Evolutionary conservation across 495 filamentous ascomycete species (phyloP).

Genomic region (Apiosordaria backusii): DNA sequence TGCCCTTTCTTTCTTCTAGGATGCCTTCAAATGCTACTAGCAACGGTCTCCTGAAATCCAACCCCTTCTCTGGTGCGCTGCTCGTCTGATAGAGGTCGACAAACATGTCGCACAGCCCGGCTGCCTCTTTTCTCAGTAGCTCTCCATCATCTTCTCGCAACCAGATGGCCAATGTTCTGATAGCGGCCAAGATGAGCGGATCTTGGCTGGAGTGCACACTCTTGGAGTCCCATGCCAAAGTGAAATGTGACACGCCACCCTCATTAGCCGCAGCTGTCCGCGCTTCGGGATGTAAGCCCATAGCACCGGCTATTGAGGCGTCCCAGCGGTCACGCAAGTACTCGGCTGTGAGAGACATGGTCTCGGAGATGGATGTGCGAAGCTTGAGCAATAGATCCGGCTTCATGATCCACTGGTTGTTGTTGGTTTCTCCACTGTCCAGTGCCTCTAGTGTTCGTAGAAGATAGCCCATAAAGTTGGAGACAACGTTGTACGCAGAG

Average conservation of each 20-base stretch:
- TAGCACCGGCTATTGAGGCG: conserved; percentile 50
- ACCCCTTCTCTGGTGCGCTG: conserved; percentile 11
- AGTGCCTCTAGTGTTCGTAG: conserved; percentile 45
- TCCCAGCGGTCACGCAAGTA: conserved; percentile 65
- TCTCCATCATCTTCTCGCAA: conserved; percentile 61
- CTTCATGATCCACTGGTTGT: conserved; percentile 34
- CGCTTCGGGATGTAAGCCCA: conserved; percentile 50
- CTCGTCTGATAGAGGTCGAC: conserved; percentile 50
- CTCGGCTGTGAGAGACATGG: conserved; percentile 56
- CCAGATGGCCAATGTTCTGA: conserved; percentile 56
- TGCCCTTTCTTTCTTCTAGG: conserved; percentile 39
- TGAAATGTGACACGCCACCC: conserved; percentile 32
- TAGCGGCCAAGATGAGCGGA: conserved; percentile 49
- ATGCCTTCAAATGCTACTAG: conserved; percentile 53
- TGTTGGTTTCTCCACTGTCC: conserved; percentile 12
- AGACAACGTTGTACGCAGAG: conserved; percentile 56
- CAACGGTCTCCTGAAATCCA: conserved; percentile 52
- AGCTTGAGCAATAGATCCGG: conserved; percentile 57
- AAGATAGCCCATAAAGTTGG: conserved; percentile 57
- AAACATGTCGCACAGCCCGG: conserved; percentile 56
- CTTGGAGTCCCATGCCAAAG: conserved; percentile 52
- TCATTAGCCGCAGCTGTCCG: conserved; percentile 33
- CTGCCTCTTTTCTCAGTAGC: conserved; percentile 48
- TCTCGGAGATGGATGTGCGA: conserved; percentile 54
- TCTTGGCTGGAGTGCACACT: conserved; percentile 35